Evolutionary conservation across 208 protist species (phyloP).

Genomic region (Crithidia acanthocephali): DNA sequence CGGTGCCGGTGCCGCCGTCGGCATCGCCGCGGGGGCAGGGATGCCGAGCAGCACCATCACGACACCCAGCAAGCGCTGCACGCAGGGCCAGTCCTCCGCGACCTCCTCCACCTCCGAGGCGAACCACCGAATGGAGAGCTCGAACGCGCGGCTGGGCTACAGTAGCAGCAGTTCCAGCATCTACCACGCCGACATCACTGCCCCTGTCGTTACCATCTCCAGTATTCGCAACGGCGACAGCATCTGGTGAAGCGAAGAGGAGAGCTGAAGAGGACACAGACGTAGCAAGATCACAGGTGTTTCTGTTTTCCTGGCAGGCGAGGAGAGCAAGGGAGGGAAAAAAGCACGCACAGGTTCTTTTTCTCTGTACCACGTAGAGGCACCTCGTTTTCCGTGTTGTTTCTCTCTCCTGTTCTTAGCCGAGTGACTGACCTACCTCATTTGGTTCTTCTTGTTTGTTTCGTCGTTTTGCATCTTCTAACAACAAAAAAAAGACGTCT

Average conservation of each 20-base stretch:
- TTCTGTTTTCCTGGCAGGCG: too few relatives aligned
- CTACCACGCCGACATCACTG: conserved; percentile 23
- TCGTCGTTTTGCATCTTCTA: background rate
- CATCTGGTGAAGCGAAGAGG: conserved; percentile 21
- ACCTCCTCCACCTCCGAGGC: conserved; percentile 31
- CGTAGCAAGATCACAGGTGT: too few relatives aligned
- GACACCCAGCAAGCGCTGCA: conserved; percentile 37
- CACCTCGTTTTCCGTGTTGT: too few relatives aligned
- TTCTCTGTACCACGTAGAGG: too few relatives aligned
- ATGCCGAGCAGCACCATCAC: conserved; percentile 26
- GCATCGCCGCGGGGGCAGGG: background rate
- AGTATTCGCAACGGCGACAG: conserved; percentile 23
- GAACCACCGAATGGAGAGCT: conserved; percentile 8
- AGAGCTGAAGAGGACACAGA: background rate
- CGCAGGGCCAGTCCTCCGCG: conserved; percentile 42
- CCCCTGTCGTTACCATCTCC: conserved; percentile 27
- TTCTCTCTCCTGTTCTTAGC: too few relatives aligned
- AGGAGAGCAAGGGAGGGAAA: too few relatives aligned
- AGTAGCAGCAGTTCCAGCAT: conserved; percentile 30
- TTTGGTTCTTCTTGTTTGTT: background rate
- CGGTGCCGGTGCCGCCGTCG: conserved; percentile 5
- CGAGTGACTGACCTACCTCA: too few relatives aligned
- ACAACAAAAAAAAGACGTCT: conserved; percentile 9
- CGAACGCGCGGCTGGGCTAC: conserved; percentile 5
- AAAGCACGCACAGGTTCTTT: too few relatives aligned